phyloP scores from a whole-genome alignment of 2,329 filamentous ascomycete genomes.

The Aspergillus fijiensis region DNA sequence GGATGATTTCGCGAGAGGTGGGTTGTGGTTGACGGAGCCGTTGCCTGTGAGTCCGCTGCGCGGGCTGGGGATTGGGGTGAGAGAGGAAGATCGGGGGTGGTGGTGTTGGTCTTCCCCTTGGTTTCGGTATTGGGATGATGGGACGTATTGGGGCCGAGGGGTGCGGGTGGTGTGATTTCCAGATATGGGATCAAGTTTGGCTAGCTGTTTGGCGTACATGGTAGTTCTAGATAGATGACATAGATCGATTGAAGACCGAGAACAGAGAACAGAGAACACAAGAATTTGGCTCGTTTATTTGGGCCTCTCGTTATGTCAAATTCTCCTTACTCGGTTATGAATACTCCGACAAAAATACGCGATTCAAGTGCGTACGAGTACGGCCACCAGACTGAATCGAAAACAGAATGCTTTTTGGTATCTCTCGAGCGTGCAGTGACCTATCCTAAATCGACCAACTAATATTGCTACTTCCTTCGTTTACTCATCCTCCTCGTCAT shows the following conservation, averaged over 20 bases:
- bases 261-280: too few species aligned
- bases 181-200: background rate
- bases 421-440: background rate
- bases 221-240: background rate
- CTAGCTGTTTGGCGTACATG: background rate
- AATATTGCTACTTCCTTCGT: constrained; percentile 27
- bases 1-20: constrained; percentile 72
- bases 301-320: too few species aligned
- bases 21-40: constrained; percentile 78
- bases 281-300: too few species aligned
- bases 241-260: background rate
- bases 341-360: too few species aligned
- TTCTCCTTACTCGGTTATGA: too few species aligned
- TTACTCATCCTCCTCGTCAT: constrained; percentile 44
- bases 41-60: constrained; percentile 73
- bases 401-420: background rate
- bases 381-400: too few species aligned
- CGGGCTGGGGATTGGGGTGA: constrained; percentile 65
- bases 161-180: constrained; percentile 31
- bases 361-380: too few species aligned
- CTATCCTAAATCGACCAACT: constrained; percentile 5
- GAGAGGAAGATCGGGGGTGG: constrained; percentile 60
- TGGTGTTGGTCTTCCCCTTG: constrained; percentile 64
- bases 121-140: constrained; percentile 59
- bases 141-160: constrained; percentile 64